A percentile compares a stretch with the other conserved stretches of the same genome.
phyloP scores from a whole-genome alignment of 106 monocot genomes.

The Allium fistulosum region DNA sequence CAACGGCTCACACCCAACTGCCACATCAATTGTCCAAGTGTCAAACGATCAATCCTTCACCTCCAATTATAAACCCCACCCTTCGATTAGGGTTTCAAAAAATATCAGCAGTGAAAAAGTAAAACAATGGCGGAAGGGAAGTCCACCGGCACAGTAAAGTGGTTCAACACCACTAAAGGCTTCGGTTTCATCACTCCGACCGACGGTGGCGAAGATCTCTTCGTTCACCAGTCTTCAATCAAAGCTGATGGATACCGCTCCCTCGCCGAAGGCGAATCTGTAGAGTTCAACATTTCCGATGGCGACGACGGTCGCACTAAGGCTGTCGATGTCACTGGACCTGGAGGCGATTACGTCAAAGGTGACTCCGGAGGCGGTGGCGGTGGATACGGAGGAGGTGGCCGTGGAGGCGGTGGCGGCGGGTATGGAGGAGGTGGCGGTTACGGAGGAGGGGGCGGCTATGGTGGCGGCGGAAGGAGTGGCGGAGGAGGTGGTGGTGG shows the following conservation, averaged over 20 bases:
- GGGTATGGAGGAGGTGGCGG: constrained; percentile 8
- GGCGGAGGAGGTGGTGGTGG: background rate
- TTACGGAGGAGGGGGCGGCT: background rate
- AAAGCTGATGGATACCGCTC: constrained; percentile 6
- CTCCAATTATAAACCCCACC: too few species aligned
- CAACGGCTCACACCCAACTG: too few species aligned
- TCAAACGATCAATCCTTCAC: too few species aligned
- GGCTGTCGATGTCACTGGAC: constrained; percentile 14
- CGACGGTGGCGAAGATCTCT: constrained; percentile 13
- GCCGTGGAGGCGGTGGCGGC: constrained; percentile 1
- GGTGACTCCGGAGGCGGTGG: constrained; percentile 9
- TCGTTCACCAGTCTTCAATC: constrained; percentile 13
- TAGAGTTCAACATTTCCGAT: constrained; percentile 8
- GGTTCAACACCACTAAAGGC: constrained; percentile 12
- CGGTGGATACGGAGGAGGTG: constrained; percentile 9
- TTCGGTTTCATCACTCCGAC: constrained; percentile 18
- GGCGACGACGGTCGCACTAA: constrained; percentile 9
- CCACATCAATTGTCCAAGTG: too few species aligned
- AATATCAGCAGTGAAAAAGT: background rate
- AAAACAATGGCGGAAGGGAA: constrained; percentile 3
- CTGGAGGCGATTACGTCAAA: constrained; percentile 10
- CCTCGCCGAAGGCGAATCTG: constrained; percentile 6
- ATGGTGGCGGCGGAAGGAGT: background rate
- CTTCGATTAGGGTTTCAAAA: constrained; percentile 1
- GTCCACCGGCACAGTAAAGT: constrained; percentile 10